These are phyloP conservation scores for Diplodia seriata DNA, from an alignment of 2,329 filamentous ascomycete genomes.

Conservation along the genomic window DNA sequence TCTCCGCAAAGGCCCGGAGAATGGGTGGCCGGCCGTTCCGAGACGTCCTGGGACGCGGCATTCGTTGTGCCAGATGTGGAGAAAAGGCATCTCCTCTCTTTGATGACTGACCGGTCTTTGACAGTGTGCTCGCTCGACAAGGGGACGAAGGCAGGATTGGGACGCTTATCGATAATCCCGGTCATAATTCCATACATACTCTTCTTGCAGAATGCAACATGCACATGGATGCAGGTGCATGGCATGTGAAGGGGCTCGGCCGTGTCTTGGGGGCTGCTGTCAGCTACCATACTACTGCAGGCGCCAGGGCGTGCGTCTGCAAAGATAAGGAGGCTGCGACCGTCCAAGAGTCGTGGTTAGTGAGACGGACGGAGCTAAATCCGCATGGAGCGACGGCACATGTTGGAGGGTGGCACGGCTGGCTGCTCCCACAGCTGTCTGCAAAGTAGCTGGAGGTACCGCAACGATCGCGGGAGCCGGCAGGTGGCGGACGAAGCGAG, in stretches of 20 bases:
- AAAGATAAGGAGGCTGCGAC: constrained; percentile 1
- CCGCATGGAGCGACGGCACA: not conserved
- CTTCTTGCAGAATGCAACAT: not conserved
- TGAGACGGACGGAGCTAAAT: not conserved
- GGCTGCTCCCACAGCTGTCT: not conserved
- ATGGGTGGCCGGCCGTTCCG: not conserved
- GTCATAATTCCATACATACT: not conserved
- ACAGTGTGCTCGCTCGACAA: not conserved
- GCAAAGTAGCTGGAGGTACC: not conserved
- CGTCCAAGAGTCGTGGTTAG: not conserved
- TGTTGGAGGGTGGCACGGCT: not conserved
- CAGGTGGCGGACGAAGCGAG: not conserved
- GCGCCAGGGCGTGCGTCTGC: constrained; percentile 9
- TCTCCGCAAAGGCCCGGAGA: not conserved
- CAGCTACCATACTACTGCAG: not conserved
- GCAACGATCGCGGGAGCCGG: not conserved
- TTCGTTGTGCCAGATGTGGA: no score
- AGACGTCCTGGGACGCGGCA: not conserved
- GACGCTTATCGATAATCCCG: constrained; percentile 3
- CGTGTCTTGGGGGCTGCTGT: not conserved
- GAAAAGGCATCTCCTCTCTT: no score
- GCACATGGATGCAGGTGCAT: constrained; percentile 9
- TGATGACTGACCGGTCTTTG: constrained; percentile 19
- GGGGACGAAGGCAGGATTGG: not conserved
- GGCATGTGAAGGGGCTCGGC: constrained; percentile 17